phyloP scores from a whole-genome alignment of 306 rosid genomes.

The Cicer chorassanicum region DNA sequence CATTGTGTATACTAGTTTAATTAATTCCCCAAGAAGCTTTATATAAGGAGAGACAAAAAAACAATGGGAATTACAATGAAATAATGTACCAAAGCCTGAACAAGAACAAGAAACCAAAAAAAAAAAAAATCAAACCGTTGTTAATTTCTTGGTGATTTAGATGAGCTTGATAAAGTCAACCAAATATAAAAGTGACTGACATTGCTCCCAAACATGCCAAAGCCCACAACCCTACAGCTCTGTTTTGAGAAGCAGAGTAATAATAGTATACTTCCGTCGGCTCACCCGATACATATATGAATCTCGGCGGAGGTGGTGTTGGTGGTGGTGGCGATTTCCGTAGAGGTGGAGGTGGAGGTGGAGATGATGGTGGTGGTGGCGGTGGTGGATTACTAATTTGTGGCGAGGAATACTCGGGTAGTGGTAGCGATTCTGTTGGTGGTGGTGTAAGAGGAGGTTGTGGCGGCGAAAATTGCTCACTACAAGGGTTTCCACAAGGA shows the following conservation, averaged over 20 bases:
- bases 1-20: background rate
- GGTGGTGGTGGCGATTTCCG: conserved; percentile 42
- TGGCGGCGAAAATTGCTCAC: conserved; percentile 38
- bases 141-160: background rate
- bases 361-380: conserved; percentile 27
- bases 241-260: conserved; percentile 46
- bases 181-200: conserved; percentile 29
- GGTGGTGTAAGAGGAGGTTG: conserved; percentile 51
- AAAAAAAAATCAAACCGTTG: background rate
- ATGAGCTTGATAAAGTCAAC: conserved; percentile 35
- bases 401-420: conserved; percentile 37
- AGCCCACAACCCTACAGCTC: conserved; percentile 40
- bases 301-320: conserved; percentile 76
- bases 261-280: conserved; percentile 56
- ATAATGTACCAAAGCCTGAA: background rate
- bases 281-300: conserved; percentile 62
- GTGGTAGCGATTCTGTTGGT: conserved; percentile 43
- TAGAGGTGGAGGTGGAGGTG: conserved; percentile 41
- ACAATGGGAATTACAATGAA: conserved; percentile 11
- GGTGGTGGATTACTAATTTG: conserved; percentile 39
- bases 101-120: background rate
- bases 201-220: conserved; percentile 49
- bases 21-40: background rate
- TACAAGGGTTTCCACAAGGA: conserved; percentile 71
- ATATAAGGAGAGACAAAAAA: background rate